A percentile compares a stretch with the other conserved stretches of the same genome.
Conservation (phyloP, 192 early-diverging fungal genomes). For the Gaertneriomyces sp. region DNA sequence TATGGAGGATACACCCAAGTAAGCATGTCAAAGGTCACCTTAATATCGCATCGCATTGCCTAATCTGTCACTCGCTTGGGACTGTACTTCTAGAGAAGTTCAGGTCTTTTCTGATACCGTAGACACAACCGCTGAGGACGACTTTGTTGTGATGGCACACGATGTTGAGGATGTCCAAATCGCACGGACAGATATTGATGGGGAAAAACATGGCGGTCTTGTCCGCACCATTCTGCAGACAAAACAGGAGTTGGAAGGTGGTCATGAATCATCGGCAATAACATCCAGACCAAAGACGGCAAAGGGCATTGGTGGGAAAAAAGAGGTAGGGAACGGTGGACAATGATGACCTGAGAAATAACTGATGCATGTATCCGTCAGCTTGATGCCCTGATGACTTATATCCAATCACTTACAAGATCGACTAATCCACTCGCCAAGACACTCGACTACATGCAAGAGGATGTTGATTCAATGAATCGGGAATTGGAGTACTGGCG, state of each 20-base stretch:
- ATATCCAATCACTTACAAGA: slow-evolving; percentile 49
- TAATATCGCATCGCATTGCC: neutral
- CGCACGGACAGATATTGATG: too few relatives aligned
- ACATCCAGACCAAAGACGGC: slow-evolving; percentile 27
- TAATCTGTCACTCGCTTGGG: too few relatives aligned
- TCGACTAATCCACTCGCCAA: slow-evolving; percentile 55
- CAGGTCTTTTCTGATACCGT: slow-evolving; percentile 39
- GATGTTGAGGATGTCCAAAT: slow-evolving; percentile 28
- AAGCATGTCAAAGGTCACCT: neutral
- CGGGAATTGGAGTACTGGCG: slow-evolving; percentile 54
- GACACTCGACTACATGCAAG: slow-evolving; percentile 58
- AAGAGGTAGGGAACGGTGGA: slow-evolving; percentile 33
- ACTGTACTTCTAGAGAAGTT: too few relatives aligned
- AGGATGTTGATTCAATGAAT: slow-evolving; percentile 61
- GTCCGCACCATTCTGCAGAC: slow-evolving; percentile 51
- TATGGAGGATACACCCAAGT: slow-evolving; percentile 32
- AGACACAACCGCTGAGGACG: slow-evolving; percentile 41
- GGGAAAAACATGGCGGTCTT: slow-evolving; percentile 34
- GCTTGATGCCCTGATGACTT: slow-evolving; percentile 47
- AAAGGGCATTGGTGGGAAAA: slow-evolving; percentile 42
- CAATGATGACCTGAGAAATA: slow-evolving; percentile 1
- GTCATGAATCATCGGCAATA: slow-evolving; percentile 16
- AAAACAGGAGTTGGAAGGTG: slow-evolving; percentile 42
- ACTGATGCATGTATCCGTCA: slow-evolving; percentile 5
- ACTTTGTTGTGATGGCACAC: slow-evolving; percentile 43